These are phyloP conservation scores for Xylariaceae sp. DNA, from an alignment of 2,329 filamentous ascomycete genomes.

Conservation along the genomic window DNA sequence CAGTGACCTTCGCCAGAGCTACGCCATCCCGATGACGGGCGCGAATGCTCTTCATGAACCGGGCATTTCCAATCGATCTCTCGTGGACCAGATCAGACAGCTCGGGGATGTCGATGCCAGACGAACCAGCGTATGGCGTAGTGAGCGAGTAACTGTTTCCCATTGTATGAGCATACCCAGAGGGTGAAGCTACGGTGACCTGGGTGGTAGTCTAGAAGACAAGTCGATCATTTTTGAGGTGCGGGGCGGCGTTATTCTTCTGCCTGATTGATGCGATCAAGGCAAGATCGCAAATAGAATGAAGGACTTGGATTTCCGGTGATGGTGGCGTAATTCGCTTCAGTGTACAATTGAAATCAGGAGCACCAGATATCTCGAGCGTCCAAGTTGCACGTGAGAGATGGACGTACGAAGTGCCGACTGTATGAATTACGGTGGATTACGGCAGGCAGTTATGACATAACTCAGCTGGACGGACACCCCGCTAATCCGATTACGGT, in stretches of 20 bases:
- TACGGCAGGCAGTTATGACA: no score
- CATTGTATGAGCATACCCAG: slow-evolving; percentile 51
- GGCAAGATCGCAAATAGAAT: background rate
- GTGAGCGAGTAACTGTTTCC: slow-evolving; percentile 95
- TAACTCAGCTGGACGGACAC: no score
- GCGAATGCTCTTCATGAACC: slow-evolving; percentile 95
- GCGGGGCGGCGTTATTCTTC: background rate
- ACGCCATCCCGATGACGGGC: slow-evolving; percentile 86
- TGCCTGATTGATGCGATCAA: background rate
- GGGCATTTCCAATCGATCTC: slow-evolving; percentile 80
- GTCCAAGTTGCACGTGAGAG: no score
- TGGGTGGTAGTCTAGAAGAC: slow-evolving; percentile 12
- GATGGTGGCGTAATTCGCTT: no score
- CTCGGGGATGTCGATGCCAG: slow-evolving; percentile 90
- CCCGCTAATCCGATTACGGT: no score
- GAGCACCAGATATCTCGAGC: no score
- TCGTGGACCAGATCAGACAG: slow-evolving; percentile 88
- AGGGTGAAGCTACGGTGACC: slow-evolving; percentile 26
- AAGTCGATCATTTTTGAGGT: slow-evolving; percentile 11
- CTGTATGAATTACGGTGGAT: no score
- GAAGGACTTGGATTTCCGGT: background rate
- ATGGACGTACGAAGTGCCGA: no score
- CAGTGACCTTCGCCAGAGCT: slow-evolving; percentile 88
- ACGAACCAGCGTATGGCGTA: slow-evolving; percentile 83
- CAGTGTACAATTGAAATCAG: no score